Base-by-base conservation (phyloP, 306 rosid genomes). In the Rosa persica region DNA sequence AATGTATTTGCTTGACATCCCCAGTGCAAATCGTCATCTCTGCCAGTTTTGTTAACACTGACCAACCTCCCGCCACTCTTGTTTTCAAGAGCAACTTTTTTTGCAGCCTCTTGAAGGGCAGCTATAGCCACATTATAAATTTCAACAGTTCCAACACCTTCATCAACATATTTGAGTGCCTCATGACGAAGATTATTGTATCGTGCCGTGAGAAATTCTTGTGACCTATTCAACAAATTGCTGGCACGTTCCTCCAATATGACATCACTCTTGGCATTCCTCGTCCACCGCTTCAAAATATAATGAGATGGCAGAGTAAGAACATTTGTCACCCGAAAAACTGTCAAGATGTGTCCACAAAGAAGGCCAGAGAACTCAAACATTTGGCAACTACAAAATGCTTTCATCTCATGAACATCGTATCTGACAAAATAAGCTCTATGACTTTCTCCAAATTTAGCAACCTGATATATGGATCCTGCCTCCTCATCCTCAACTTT, bases 191-290 rank as follows among this genome's bases (percentile, higher is more conserved):
- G 81, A 83, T 83, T 76, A 27, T 39, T 80, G 67, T 66, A 83
- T 23, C 79, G 81, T 39, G 40, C 68, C 5, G 72, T 79, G 5
- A 75, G 71, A 34, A 67, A 83, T 55, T 83, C 81, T 71, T 40
- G 72, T 16, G 83, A 46, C 27, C 78, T 71, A 46, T 55, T 76
- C 69, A 66, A 67, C 67, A 72, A 67, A 71, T 71, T 77, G 36
- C 81, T 46, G 52, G 67, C 64, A 65, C 36, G 75, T 54, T 76
- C 83, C 70, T 76, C 79, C 58, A 83, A 76, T 27, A 75, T 25
- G 81, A 83, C 73, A 76, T 78, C 81, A 52, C 86, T 83, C 77
- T 79, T 79, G 75, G 87, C 87, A 46, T 76, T 83, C 75, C 83
- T 83, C 12, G 83, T 79, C 87, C 83, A 83, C 8, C 81, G 79